phyloP scores from a whole-genome alignment of 306 rosid species.

The Vigna hirtella region DNA sequence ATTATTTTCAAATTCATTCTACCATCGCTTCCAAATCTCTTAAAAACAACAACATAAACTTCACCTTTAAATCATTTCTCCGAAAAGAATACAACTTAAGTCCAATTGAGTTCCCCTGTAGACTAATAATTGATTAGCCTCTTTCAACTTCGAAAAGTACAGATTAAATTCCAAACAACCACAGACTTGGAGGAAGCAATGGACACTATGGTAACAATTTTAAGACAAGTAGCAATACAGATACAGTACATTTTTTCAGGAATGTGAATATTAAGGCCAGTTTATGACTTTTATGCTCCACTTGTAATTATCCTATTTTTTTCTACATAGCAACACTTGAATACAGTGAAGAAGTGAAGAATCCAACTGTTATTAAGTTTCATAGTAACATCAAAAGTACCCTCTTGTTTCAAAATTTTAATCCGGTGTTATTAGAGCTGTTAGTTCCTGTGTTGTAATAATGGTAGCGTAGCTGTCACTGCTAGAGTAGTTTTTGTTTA shows the following conservation, averaged over 20 bases:
- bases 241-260: background rate
- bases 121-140: background rate
- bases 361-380: background rate
- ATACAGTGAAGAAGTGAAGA: conserved; percentile 14
- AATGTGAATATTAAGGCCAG: background rate
- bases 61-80: too few relatives aligned
- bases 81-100: too few relatives aligned
- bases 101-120: too few relatives aligned
- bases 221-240: background rate
- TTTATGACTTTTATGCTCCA: background rate
- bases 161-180: conserved; percentile 14
- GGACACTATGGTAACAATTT: background rate
- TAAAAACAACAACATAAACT: too few relatives aligned
- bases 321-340: background rate
- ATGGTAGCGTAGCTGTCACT: conserved; percentile 19
- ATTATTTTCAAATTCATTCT: too few relatives aligned
- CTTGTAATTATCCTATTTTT: background rate
- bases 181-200: background rate
- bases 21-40: too few relatives aligned
- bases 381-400: background rate
- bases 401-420: conserved; percentile 7
- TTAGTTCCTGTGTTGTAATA: background rate
- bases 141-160: conserved; percentile 37
- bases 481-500: background rate
- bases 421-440: background rate